Percentiles rank a stretch among this genome's conserved stretches.
These are phyloP conservation scores for Atkinsonella hypoxylon DNA, from an alignment of 2,329 filamentous ascomycete species.

Conservation along the genomic window DNA sequence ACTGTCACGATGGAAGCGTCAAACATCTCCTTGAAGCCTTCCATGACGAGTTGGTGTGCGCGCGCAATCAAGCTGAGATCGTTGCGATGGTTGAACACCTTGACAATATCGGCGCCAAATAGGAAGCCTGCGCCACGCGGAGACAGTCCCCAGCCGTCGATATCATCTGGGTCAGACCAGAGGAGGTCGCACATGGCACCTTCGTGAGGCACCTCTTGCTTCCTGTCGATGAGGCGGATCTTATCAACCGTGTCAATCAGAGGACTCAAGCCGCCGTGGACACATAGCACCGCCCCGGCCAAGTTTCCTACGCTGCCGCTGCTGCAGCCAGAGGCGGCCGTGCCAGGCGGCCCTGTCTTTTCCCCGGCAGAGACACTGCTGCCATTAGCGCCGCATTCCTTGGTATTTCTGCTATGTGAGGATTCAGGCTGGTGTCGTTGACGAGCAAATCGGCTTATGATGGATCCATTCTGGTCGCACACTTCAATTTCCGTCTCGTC, in stretches of 20 bases:
- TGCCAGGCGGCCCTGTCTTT: constrained; percentile 61
- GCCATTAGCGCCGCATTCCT: constrained; percentile 12
- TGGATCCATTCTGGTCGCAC: constrained; percentile 68
- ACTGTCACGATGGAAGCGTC: constrained; percentile 92
- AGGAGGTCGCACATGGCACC: constrained; percentile 97
- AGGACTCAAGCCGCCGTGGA: constrained; percentile 86
- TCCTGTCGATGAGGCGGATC: constrained; percentile 86
- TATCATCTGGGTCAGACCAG: constrained; percentile 97
- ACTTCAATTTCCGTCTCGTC: constrained; percentile 87
- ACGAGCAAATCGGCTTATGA: constrained; percentile 61
- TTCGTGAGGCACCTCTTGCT: constrained; percentile 97
- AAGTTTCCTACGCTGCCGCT: constrained; percentile 51
- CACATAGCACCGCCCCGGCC: constrained; percentile 80
- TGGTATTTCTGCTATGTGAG: not conserved
- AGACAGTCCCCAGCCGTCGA: constrained; percentile 91
- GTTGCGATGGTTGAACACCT: constrained; percentile 89
- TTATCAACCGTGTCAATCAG: constrained; percentile 91
- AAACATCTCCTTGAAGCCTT: constrained; percentile 99
- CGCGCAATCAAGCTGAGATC: constrained; percentile 84
- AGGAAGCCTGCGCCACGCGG: constrained; percentile 91
- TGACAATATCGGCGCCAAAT: constrained; percentile 92
- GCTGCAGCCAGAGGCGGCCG: constrained; percentile 62
- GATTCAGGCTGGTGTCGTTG: constrained; percentile 17
- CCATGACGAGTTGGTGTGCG: constrained; percentile 97
- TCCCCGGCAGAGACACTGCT: constrained; percentile 11